Percentiles rank a stretch among this genome's conserved stretches.
These are phyloP conservation scores for Zymoseptoria brevis DNA, from an alignment of 2,329 filamentous ascomycete genomes.

Conservation along the genomic window DNA sequence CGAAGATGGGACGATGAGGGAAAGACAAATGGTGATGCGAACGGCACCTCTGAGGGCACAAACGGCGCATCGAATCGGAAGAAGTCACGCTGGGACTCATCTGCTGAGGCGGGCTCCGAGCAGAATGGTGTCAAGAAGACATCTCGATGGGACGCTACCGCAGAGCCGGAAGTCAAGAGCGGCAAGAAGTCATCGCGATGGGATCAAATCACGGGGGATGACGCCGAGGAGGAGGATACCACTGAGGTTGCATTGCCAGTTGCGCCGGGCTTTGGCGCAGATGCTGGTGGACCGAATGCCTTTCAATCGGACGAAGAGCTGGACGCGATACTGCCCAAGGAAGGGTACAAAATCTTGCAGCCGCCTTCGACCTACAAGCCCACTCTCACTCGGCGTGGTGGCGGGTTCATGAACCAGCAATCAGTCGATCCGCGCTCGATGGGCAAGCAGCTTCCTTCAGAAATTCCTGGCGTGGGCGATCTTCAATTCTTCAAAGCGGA, in stretches of 20 bases:
- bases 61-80: constrained; percentile 13
- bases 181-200: constrained; percentile 79
- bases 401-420: constrained; percentile 96
- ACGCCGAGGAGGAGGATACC: constrained; percentile 50
- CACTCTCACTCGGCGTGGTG: constrained; percentile 34
- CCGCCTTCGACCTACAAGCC: constrained; percentile 89
- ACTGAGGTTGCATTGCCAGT: constrained; percentile 43
- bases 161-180: constrained; percentile 43
- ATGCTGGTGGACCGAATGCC: constrained; percentile 70
- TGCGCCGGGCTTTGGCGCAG: constrained; percentile 61
- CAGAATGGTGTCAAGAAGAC: constrained; percentile 45
- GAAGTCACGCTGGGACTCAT: constrained; percentile 37
- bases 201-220: constrained; percentile 71
- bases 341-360: constrained; percentile 86
- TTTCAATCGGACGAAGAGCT: constrained; percentile 89
- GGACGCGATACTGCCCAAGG: constrained; percentile 78
- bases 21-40: constrained; percentile 16
- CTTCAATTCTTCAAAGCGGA: constrained; percentile 97
- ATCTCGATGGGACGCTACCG: constrained; percentile 80
- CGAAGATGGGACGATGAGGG: constrained; percentile 78
- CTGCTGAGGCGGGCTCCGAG: not conserved
- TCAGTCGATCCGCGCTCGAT: constrained; percentile 74
- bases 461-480: constrained; percentile 93
- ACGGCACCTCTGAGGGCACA: constrained; percentile 17
- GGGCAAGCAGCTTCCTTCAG: constrained; percentile 85